Evolutionary conservation across 192 early-diverging fungal species (phyloP).

Genomic region (Coemansia erecta): DNA sequence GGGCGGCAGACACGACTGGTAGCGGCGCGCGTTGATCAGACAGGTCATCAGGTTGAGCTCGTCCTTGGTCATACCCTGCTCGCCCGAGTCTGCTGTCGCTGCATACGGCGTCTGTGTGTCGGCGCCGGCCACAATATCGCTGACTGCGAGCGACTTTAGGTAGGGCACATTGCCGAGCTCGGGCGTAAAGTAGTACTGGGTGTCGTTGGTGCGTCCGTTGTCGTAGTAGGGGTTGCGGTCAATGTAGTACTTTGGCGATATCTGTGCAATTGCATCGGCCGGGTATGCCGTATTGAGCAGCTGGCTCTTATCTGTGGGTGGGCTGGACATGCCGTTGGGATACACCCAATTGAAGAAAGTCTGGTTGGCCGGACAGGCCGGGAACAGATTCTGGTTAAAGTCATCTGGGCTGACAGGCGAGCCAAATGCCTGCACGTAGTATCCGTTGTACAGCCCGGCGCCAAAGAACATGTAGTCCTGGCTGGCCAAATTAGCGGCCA

Average conservation of each 20-base stretch:
- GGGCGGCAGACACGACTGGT: conserved; percentile 34
- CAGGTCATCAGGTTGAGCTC: conserved; percentile 43
- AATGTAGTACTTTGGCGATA: background rate
- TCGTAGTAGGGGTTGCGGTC: conserved; percentile 4
- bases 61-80: conserved; percentile 31
- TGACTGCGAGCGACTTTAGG: conserved; percentile 15
- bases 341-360: conserved; percentile 45
- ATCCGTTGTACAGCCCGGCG: conserved; percentile 19
- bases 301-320: background rate
- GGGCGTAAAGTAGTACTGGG: conserved; percentile 36
- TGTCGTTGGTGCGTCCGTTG: conserved; percentile 17
- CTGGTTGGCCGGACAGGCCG: conserved; percentile 39
- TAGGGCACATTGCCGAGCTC: conserved; percentile 30
- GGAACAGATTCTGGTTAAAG: conserved; percentile 13
- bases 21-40: conserved; percentile 44
- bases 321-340: conserved; percentile 16
- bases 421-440: conserved; percentile 47
- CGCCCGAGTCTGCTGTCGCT: conserved; percentile 23
- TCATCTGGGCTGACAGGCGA: conserved; percentile 9
- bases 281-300: conserved; percentile 23
- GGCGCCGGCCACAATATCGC: conserved; percentile 15
- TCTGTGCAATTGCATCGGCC: conserved; percentile 10
- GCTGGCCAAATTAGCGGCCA: conserved; percentile 11
- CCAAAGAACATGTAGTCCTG: conserved; percentile 23
- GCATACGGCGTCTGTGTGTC: conserved; percentile 24